Base-by-base conservation (phyloP, 495 filamentous ascomycete species). In the Aspergillus wentii region DNA sequence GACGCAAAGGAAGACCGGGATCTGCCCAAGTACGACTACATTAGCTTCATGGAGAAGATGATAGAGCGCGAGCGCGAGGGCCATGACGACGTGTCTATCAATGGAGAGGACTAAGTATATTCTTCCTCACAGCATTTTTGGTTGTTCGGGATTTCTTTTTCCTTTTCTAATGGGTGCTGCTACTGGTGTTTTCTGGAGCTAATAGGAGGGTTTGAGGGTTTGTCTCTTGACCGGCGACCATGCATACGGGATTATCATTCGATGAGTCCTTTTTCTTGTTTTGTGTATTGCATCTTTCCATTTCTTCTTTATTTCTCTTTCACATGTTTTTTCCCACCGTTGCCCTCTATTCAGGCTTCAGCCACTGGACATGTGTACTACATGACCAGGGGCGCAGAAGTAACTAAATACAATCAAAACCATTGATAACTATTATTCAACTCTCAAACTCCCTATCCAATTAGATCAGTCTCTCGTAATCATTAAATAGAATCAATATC, bases 11-110 rank as follows among this genome's bases (percentile, higher is more conserved):
- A 85, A 53, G 88, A 95, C 56, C 66, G 86, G 15, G 79, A 88
- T 20, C 47, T 82, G 44, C 64, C 79, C 37, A 90, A 94, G 62
- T 96, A 78, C 54, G 89, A 96, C 63, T 96, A 96, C 59, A 83
- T 94, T 43, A 80, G 74, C 40, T 96, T 94, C 56, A 96, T 96
- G 89, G 79, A 90, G 54, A 83, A 79, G 51, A 74, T 89, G 65
- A 68, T 67, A 43, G 62, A 71, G 40, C 36, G 52, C 10, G 44
- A 54, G 33, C 54, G 52, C 28, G 51, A 41, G 27, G 38, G 21
- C 16, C 30, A 30, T 14, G 26, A 35, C 23, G 23, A 39, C n/a
- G 34, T 33, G 29, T 27, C 44, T 30, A 19, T 37, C 19, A 68
- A 68, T 41, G 62, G 57, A 29, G 54, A 36, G n/a, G 38, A 56